Conservation (phyloP, 306 rosid genomes). For the Castanopsis chinensis region DNA sequence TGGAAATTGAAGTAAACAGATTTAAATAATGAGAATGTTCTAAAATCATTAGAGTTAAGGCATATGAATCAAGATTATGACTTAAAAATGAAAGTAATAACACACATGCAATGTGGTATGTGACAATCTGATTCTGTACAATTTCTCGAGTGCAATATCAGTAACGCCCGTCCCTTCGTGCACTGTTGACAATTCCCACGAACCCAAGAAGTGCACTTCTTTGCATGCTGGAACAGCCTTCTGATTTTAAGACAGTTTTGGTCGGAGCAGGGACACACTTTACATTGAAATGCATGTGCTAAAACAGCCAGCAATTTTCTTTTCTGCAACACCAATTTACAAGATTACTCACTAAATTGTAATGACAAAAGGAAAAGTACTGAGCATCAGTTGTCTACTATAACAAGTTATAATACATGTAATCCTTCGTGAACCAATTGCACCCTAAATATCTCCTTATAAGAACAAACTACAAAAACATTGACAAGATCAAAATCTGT, state of each 20-base stretch:
- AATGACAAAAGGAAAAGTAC: neutral
- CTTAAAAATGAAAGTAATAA: neutral
- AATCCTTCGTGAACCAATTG: too few species aligned
- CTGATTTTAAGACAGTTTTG: constrained; percentile 34
- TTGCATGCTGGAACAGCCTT: constrained; percentile 38
- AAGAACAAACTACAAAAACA: neutral
- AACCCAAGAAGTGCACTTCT: constrained; percentile 24
- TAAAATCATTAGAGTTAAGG: too few species aligned
- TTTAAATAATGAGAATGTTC: neutral
- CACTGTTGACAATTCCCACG: constrained; percentile 40
- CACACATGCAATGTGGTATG: constrained; percentile 44
- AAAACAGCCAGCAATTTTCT: constrained; percentile 24
- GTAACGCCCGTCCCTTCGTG: constrained; percentile 24
- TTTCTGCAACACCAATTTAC: constrained; percentile 19
- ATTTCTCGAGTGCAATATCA: constrained; percentile 23
- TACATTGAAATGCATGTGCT: constrained; percentile 36
- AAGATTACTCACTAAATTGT: neutral
- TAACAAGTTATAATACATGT: too few species aligned
- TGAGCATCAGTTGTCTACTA: too few species aligned
- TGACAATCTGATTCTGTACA: constrained; percentile 39
- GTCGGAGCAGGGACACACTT: constrained; percentile 33
- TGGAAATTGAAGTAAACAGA: constrained; percentile 19
- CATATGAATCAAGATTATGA: too few species aligned
- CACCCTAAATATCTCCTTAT: too few species aligned
- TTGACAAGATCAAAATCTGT: neutral